A percentile compares a stretch with the other conserved stretches of the same genome.
Conservation (phyloP, 768 basidiomycete genomes). For the Boletus rufocinnamomeus region DNA sequence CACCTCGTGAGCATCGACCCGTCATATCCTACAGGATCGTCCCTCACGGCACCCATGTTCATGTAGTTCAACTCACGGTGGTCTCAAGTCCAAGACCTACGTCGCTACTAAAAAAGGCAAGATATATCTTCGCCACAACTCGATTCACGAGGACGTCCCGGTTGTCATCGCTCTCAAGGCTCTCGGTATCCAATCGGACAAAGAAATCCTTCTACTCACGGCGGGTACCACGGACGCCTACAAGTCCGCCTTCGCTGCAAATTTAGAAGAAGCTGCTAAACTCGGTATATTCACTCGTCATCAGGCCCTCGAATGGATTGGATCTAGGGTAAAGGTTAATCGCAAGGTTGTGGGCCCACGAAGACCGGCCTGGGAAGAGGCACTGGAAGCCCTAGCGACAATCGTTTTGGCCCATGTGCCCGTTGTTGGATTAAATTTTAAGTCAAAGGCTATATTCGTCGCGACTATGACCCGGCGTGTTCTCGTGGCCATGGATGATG, state of each 20-base stretch:
- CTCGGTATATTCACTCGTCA: conserved; percentile 89
- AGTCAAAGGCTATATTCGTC: conserved; percentile 94
- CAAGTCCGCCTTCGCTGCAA: conserved; percentile 83
- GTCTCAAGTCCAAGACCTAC: conserved; percentile 95
- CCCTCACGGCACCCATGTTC: conserved; percentile 13
- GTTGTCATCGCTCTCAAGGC: conserved; percentile 97
- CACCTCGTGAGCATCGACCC: conserved; percentile 71
- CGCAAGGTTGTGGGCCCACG: conserved; percentile 77
- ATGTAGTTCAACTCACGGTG: conserved; percentile 73
- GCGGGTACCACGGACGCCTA: conserved; percentile 91
- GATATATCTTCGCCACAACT: conserved; percentile 97
- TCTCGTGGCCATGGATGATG: conserved; percentile 94
- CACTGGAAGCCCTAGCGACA: conserved; percentile 93
- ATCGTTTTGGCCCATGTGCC: conserved; percentile 97
- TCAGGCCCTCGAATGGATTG: conserved; percentile 95
- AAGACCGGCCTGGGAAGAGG: conserved; percentile 91
- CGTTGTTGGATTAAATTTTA: conserved; percentile 84
- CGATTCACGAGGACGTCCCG: conserved; percentile 94
- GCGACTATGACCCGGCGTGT: conserved; percentile 97
- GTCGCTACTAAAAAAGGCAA: conserved; percentile 93
- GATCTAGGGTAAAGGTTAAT: conserved; percentile 88
- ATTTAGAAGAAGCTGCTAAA: conserved; percentile 92
- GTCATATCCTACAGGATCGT: not conserved
- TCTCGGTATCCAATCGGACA: conserved; percentile 94
- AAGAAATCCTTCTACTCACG: conserved; percentile 92